Conservation (phyloP, 1,139 yeast species). For the Martiniozyma asiatica region DNA sequence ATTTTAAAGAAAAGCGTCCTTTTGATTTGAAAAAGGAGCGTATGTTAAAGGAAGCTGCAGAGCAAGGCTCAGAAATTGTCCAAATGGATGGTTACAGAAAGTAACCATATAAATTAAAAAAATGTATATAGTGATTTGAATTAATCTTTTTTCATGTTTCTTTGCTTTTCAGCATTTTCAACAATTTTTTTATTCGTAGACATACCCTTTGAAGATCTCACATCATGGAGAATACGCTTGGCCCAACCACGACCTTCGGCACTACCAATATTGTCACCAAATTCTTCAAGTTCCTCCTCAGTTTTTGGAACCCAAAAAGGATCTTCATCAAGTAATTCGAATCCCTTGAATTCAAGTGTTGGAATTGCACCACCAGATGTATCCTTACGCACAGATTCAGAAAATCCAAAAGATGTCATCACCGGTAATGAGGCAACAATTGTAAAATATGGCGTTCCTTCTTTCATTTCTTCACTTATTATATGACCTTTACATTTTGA, state of each 20-base stretch:
- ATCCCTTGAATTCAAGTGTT: conserved; percentile 84
- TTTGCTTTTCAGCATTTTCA: conserved; percentile 84
- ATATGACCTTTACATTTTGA: conserved; percentile 81
- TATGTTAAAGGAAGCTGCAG: conserved; percentile 41
- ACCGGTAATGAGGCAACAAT: conserved; percentile 83
- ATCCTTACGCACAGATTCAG: conserved; percentile 85
- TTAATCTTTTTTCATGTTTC: conserved; percentile 50
- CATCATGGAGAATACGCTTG: conserved; percentile 66
- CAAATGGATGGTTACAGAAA: conserved; percentile 18
- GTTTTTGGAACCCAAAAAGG: conserved; percentile 99
- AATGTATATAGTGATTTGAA: too few relatives aligned
- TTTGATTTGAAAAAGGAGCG: conserved; percentile 42
- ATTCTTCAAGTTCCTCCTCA: conserved; percentile 86
- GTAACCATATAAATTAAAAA: conserved; percentile 2
- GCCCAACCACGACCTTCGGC: conserved; percentile 93
- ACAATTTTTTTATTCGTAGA: conserved; percentile 85
- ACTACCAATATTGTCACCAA: conserved; percentile 50
- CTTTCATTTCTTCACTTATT: conserved; percentile 88
- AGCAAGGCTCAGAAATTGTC: conserved; percentile 32
- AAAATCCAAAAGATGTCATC: conserved; percentile 91
- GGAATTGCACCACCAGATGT: conserved; percentile 98
- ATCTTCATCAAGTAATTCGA: conserved; percentile 74
- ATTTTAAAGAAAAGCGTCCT: conserved; percentile 56
- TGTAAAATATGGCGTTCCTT: conserved; percentile 93
- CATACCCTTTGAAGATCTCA: conserved; percentile 80